Percentiles rank a stretch among this genome's conserved stretches.
These are phyloP conservation scores for Cryomyces minteri DNA, from an alignment of 495 filamentous ascomycete species.

Conservation along the genomic window DNA sequence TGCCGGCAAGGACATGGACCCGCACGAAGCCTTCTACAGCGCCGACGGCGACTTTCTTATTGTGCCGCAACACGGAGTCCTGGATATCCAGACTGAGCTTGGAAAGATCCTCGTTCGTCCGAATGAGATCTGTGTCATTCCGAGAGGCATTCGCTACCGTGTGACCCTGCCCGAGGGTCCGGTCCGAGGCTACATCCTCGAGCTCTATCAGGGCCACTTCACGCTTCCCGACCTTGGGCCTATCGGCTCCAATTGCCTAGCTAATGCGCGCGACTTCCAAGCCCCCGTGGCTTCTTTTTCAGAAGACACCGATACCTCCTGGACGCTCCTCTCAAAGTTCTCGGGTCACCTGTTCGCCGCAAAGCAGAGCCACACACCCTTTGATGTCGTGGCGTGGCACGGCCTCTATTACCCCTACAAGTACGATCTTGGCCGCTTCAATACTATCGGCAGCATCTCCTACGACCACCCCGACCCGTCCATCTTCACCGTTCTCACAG, in stretches of 20 bases:
- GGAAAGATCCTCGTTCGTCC: slow-evolving; percentile 68
- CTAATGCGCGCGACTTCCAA: slow-evolving; percentile 81
- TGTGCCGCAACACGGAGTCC: slow-evolving; percentile 63
- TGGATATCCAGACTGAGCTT: slow-evolving; percentile 76
- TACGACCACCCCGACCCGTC: slow-evolving; percentile 71
- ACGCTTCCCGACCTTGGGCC: slow-evolving; percentile 73
- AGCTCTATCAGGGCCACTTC: slow-evolving; percentile 76
- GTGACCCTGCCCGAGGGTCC: slow-evolving; percentile 47
- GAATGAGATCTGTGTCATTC: slow-evolving; percentile 79
- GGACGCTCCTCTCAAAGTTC: slow-evolving; percentile 58
- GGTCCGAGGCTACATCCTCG: slow-evolving; percentile 68
- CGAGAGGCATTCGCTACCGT: slow-evolving; percentile 64
- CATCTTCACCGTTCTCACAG: slow-evolving; percentile 69
- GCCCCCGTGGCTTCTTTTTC: slow-evolving; percentile 61
- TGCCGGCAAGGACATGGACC: slow-evolving; percentile 61
- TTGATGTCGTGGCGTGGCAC: slow-evolving; percentile 76
- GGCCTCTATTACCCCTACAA: slow-evolving; percentile 70
- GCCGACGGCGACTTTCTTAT: slow-evolving; percentile 81
- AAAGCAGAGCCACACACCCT: slow-evolving; percentile 54
- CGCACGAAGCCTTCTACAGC: slow-evolving; percentile 62
- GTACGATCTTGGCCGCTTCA: slow-evolving; percentile 71
- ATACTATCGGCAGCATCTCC: slow-evolving; percentile 51
- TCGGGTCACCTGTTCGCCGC: slow-evolving; percentile 60
- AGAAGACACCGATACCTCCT: slow-evolving; percentile 35
- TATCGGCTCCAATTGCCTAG: slow-evolving; percentile 74